Base-by-base conservation (phyloP, 2,329 filamentous ascomycete species). In the Ambrosiella xylebori region DNA sequence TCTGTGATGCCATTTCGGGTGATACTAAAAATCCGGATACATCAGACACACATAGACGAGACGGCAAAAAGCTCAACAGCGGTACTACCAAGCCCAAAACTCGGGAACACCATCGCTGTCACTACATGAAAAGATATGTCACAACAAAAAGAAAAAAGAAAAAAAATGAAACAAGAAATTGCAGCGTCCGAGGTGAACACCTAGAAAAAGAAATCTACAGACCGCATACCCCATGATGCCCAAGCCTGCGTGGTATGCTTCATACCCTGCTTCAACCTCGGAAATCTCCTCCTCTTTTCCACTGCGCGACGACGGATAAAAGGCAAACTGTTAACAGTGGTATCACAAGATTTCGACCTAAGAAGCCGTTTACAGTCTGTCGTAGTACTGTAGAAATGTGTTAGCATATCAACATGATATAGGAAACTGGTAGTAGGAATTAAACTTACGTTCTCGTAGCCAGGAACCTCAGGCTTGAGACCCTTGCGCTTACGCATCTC, bases 401-500 rank as follows among this genome's bases (percentile, higher is more conserved):
- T 56, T 59, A 59, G 54, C 40, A 6, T 37, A 27, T 9, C 0
- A 4, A 36, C 15, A 52, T 15, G 15, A 39, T 38, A 53, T 1
- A 39, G 17, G 11, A 12, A 9, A 15, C 19, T 19, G 17, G 36
- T 35, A 56, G 51, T 9, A 2, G 36, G 36, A 38, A 4, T 40
- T 9, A 19, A 11, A 57, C 57, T 81, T 95, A 96, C 79, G 86
- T 96, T 96, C 72, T 88, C 88, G 78, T 89, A 84, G 72, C 85
- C 87, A 68, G 93, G 91, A 72, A 96, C 86, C 69, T 88, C 82
- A 70, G 85, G 77, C 88, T 98, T 98, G 81, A 98, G 79, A 88
- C 91, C 93, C 88, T 98, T 98, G 77, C 91, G 88, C 85, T 96
- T 96, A 72, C 93, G 89, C 85, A 94, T 95, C 61, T 85, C 81